Conservation (phyloP, 148 eudicot genomes). For the Euryodendron excelsum region DNA sequence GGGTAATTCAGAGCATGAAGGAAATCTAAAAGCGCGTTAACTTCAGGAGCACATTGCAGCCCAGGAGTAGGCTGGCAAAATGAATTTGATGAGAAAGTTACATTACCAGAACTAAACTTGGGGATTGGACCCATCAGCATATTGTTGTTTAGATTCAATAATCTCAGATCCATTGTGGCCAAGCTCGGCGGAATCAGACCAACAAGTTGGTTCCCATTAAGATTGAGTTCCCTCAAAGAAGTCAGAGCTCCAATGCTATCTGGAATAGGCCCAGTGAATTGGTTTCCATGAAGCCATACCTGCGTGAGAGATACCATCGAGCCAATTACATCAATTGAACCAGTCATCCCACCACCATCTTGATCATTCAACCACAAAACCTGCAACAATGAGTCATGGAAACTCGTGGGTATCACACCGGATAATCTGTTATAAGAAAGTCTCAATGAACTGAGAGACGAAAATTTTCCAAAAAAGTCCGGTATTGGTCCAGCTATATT, state of each 20-base stretch:
- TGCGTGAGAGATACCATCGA: slow-evolving; percentile 49
- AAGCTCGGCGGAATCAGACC: slow-evolving; percentile 57
- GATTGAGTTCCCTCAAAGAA: slow-evolving; percentile 57
- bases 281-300: slow-evolving; percentile 77
- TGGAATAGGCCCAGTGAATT: slow-evolving; percentile 56
- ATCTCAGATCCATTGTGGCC: slow-evolving; percentile 41
- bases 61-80: slow-evolving; percentile 67
- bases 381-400: slow-evolving; percentile 49
- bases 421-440: slow-evolving; percentile 46
- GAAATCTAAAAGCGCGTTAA: slow-evolving; percentile 56
- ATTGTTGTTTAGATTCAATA: slow-evolving; percentile 62
- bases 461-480: slow-evolving; percentile 53
- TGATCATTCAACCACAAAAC: slow-evolving; percentile 69
- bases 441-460: slow-evolving; percentile 42
- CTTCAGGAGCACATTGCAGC: slow-evolving; percentile 53
- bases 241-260: slow-evolving; percentile 39
- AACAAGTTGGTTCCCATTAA: slow-evolving; percentile 58
- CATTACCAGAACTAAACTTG: slow-evolving; percentile 44
- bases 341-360: slow-evolving; percentile 48
- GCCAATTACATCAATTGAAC: slow-evolving; percentile 60
- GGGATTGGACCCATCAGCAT: slow-evolving; percentile 70
- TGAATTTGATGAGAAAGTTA: slow-evolving; percentile 45
- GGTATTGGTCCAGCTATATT: slow-evolving; percentile 63
- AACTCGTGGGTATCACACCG: slow-evolving; percentile 53
- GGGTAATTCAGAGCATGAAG: slow-evolving; percentile 53